A percentile compares a stretch with the other conserved stretches of the same genome.
Conservation (phyloP, 2,329 filamentous ascomycete genomes). For the Penicillium sp. region DNA sequence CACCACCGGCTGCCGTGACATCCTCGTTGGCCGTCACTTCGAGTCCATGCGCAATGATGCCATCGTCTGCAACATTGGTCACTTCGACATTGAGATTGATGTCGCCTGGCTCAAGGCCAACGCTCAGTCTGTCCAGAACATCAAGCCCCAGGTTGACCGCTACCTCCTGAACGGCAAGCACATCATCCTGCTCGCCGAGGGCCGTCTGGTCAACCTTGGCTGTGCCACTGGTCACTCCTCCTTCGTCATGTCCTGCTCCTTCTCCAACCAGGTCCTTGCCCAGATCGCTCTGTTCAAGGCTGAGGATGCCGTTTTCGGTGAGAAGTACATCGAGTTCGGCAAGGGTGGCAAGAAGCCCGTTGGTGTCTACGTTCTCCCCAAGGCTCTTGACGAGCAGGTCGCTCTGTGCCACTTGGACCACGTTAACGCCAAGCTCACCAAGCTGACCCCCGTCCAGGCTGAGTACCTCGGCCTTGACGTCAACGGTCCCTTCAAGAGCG, state of each 20-base stretch:
- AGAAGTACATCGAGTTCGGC: conserved; percentile 96
- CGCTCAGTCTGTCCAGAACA: conserved; percentile 89
- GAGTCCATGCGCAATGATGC: conserved; percentile 94
- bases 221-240: conserved; percentile 99
- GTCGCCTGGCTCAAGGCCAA: conserved; percentile 99
- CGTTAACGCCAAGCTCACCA: conserved; percentile 90
- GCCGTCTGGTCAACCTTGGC: conserved; percentile 98
- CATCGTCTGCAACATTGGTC: conserved; percentile 99
- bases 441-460: conserved; percentile 79
- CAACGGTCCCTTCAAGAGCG: conserved; percentile 94
- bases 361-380: conserved; percentile 94
- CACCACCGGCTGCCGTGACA: conserved; percentile 98
- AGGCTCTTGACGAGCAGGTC: conserved; percentile 99
- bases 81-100: conserved; percentile 99
- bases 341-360: conserved; percentile 85
- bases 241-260: conserved; percentile 99
- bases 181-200: conserved; percentile 98
- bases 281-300: conserved; percentile 99
- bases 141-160: conserved; percentile 99
- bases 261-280: conserved; percentile 99
- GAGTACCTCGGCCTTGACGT: conserved; percentile 87
- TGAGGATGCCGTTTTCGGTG: conserved; percentile 77
- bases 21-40: conserved; percentile 88
- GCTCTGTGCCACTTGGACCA: conserved; percentile 89
- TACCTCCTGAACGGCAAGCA: conserved; percentile 93